Evolutionary conservation across 2,329 filamentous ascomycete species (phyloP).

Genomic region (Fonsecaea nubica): DNA sequence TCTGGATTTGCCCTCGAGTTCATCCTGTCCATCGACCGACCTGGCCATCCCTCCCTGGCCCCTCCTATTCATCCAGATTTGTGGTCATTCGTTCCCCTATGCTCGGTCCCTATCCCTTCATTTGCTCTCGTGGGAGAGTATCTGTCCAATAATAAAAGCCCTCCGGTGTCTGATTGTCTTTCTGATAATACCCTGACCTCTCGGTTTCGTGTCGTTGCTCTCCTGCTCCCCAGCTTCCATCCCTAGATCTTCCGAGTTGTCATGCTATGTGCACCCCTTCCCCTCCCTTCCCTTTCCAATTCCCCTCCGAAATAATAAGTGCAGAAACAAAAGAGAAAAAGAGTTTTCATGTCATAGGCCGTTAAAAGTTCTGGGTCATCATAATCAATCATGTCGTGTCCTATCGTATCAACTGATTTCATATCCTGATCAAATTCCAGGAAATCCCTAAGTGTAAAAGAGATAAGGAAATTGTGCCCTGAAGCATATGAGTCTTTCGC

Average conservation of each 20-base stretch:
- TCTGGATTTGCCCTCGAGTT: not conserved
- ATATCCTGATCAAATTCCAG: constrained; percentile 12
- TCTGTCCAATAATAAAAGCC: not conserved
- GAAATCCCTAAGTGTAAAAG: constrained; percentile 1
- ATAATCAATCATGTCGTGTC: constrained; percentile 23
- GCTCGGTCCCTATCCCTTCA: not conserved
- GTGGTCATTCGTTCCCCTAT: not conserved
- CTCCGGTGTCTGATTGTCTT: not conserved
- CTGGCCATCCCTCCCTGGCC: not conserved
- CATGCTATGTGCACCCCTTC: constrained; percentile 4
- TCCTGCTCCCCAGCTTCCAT: not conserved
- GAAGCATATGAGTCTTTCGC: constrained; percentile 40
- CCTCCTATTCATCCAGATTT: not conserved
- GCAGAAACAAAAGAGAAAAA: constrained; percentile 1
- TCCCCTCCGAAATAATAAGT: not conserved
- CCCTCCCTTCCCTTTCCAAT: not conserved
- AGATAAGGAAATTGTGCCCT: constrained; percentile 36
- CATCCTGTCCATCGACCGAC: not conserved
- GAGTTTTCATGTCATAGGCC: constrained; percentile 22
- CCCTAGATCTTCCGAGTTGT: not conserved
- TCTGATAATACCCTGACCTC: not conserved
- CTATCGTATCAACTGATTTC: constrained; percentile 21
- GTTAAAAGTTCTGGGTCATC: constrained; percentile 18
- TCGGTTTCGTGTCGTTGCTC: not conserved
- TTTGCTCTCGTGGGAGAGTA: not conserved